phyloP scores from a whole-genome alignment of 1,284 basidiomycete species.

The Clitocybe nebularis region DNA sequence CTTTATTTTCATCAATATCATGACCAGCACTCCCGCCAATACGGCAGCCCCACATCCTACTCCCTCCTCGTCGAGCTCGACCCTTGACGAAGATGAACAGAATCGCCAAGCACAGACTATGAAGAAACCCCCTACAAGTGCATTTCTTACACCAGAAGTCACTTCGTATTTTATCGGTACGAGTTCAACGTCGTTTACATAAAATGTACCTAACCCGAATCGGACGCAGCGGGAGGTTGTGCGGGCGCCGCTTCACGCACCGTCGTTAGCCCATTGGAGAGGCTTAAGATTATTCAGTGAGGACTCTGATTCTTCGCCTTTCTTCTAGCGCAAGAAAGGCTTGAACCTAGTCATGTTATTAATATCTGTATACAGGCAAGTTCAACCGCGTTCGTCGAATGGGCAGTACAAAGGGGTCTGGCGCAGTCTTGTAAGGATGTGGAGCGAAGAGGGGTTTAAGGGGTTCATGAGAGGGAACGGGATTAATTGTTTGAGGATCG shows the following conservation, averaged over 20 bases:
- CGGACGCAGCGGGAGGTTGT: constrained; percentile 69
- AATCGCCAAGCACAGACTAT: constrained; percentile 7
- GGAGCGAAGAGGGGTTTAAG: constrained; percentile 87
- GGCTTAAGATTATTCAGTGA: constrained; percentile 94
- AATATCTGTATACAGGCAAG: constrained; percentile 55
- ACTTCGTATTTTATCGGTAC: constrained; percentile 56
- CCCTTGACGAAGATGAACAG: constrained; percentile 1
- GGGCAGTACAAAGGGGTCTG: constrained; percentile 81
- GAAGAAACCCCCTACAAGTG: constrained; percentile 8
- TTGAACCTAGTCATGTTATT: not conserved
- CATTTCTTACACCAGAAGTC: constrained; percentile 52
- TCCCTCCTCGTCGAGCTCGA: constrained; percentile 5
- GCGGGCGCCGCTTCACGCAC: constrained; percentile 85
- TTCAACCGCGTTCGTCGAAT: constrained; percentile 61
- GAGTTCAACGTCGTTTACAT: constrained; percentile 13
- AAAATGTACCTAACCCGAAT: constrained; percentile 14
- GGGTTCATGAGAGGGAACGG: constrained; percentile 93
- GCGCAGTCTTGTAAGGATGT: constrained; percentile 81
- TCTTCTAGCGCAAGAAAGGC: constrained; percentile 3
- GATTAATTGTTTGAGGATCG: constrained; percentile 89
- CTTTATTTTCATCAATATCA: constrained; percentile 11
- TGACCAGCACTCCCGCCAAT: constrained; percentile 5
- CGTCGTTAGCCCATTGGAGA: constrained; percentile 87
- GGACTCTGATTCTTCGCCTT: constrained; percentile 9
- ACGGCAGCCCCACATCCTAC: constrained; percentile 6